Evolutionary conservation across 2,329 filamentous ascomycete genomes (phyloP), one percentile per base, ranked within the genome.

Genomic region (Microcyclospora tardicrescens): DNA sequence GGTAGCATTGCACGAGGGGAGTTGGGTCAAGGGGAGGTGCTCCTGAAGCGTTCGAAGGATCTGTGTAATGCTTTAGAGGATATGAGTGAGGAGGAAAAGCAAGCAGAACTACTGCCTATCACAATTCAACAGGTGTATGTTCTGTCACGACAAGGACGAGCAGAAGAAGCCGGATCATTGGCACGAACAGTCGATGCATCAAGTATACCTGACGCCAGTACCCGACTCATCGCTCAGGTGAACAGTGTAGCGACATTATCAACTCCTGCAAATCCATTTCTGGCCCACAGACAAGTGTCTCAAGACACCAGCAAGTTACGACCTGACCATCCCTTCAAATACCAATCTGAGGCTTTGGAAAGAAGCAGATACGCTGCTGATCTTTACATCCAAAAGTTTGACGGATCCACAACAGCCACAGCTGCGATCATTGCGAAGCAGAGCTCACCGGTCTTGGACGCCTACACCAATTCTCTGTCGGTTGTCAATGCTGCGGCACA

Each of bases 41-140:
- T 87, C 40, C 63, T 91, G 43, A 81, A 79, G 60, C 71, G 79
- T 38, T 78, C 84, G 2, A 72, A 71, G 67, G 73, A 78, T 48
- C 65, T 89, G 14, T 91, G 84, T 55, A 76, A 81, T 55, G 73
- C 73, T 4, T 71, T 81, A 10, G 81, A 86, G 36, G 83, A 89
- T 42, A 62, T 89, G 42, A 71, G 67, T 13, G 76, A 83, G 5
- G 78, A 81, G 37, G 84, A 91, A 48, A 86, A 83, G 64, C 69
- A 73, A 56, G 70, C 73, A 0, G 84, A 93, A 60, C 62, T 86
- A 46, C 65, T 83, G 24, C 81, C 84, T 9, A 86, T 93, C 41
- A 67, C 78, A 27, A 72, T 84, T 16, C 84, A 91, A 59, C 79
- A 84, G 52, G 72, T 81, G 16, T 87, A 81, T 50, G 79, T 84